Base-by-base conservation (phyloP, 257 asterid genomes). In the Handroanthus guayacan region DNA sequence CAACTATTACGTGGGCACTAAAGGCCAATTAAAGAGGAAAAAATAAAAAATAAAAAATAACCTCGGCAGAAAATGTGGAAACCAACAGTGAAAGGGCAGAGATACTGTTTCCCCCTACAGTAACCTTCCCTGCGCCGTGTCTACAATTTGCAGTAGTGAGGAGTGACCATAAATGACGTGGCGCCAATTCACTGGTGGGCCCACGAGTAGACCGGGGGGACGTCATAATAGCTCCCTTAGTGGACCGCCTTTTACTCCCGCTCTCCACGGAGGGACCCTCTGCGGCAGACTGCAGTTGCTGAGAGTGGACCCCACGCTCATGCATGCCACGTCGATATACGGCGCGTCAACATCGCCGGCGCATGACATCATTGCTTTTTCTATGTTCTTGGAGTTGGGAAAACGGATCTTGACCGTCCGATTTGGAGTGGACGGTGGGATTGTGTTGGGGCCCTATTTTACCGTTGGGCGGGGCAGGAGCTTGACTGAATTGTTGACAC, bases 271-370 rank as follows among this genome's bases (percentile, higher is more conserved):
- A 10, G 39, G 76, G 66, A 17, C 43, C 58, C 57, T 17, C 37
- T 11, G 72, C 72, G 16, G 68, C 48, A 18, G 12, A 60, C 18
- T 14, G 39, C 72, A 36, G 68, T 60, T 0, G 41, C 60, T 14
- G 36, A 7, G 13, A 6, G 69, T 48, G 78, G 78, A 20, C 41
- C 78, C 78, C 52, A 43, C 57, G 5, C 6, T 61, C 78, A 73
- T 62, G 78, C 71, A 73, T 61, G 57, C 48, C 78, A 74, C 78
- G 71, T 74, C 71, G 38, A 41, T 62, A 62, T 62, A 74, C 71
- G 78, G 71, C 78, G 71, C 71, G 63, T 62, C 78, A 62, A 62
- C 45, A 62, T 71, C 76, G 45, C 67, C 76, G 55, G 6, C 57
- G 18, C 67, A 43, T 74, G 71, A 48, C 71, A 45, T 62, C 61